Evolutionary conservation across 179 eudicot genomes (phyloP), one percentile per base, ranked within the genome.

Genomic region (Beta corolliflora): DNA sequence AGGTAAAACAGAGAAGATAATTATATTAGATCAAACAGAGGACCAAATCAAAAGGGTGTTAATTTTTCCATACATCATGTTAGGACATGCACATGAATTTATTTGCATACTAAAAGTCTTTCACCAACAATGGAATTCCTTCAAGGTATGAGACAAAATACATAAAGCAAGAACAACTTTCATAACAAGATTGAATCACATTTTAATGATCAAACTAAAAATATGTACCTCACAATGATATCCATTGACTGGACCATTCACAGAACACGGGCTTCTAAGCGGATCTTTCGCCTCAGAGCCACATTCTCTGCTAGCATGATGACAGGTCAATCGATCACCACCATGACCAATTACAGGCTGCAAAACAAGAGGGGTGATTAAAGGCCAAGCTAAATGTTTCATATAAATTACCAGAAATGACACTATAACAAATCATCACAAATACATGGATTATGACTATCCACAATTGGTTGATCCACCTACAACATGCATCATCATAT

Each of bases 261-360:
- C 88, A 45, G 93, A 93, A 71, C 85, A 88, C 9, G 94, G 93
- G 81, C 93, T 92, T 75, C 89, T 88, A 18, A 81, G 76, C 56
- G 65, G 83, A 77, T 91, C 93, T 77, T 85, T 93, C 6, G 67
- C 81, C 52, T 82, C 87, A 75, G 86, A 80, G 55, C 79, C 78
- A 77, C 85, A 81, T 12, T 81, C 88, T 82, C 87, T 85, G 78
- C 87, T 77, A 55, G 61, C 84, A 73, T 88, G 90, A 80, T 84
- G 91, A 76, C 90, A 84, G 36, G 87, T 82, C 78, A 87, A 70
- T 36, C 64, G 83, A 72, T 83, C 84, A 44, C 84, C 90, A 31
- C 80, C 82, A 73, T 89, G 89, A 74, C 82, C 86, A 67, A 73
- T 76, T 68, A 84, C 86, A 82, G 82, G 77, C 95, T 94, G 96